Evolutionary conservation across 306 rosid genomes (phyloP).

Genomic region (Canavalia ensiformis): DNA sequence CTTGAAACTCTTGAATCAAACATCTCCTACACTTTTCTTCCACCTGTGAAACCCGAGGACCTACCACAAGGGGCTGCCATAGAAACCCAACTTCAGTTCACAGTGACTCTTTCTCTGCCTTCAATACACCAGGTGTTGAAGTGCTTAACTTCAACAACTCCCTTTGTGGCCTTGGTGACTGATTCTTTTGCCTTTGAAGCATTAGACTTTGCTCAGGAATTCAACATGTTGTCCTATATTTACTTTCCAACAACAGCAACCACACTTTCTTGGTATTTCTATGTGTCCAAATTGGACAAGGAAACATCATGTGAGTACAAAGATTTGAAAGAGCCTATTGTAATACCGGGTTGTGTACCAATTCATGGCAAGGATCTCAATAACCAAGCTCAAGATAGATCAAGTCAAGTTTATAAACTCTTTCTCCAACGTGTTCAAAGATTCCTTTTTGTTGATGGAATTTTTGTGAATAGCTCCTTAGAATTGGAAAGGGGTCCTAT

Average conservation of each 20-base stretch:
- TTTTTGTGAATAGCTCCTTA: constrained; percentile 28
- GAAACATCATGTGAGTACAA: constrained; percentile 42
- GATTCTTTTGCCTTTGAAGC: constrained; percentile 25
- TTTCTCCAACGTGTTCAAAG: neutral
- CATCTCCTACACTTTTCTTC: constrained; percentile 28
- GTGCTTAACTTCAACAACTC: neutral
- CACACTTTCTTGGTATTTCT: constrained; percentile 4
- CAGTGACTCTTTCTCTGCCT: constrained; percentile 22
- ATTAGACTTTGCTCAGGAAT: constrained; percentile 17
- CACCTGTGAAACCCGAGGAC: neutral
- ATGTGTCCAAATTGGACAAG: constrained; percentile 28
- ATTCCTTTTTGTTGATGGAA: constrained; percentile 21
- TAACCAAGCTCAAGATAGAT: neutral
- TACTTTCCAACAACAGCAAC: constrained; percentile 11
- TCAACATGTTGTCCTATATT: constrained; percentile 39
- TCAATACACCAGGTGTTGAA: constrained; percentile 19
- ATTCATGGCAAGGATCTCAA: constrained; percentile 30
- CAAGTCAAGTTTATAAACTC: neutral
- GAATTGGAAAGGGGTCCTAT: constrained; percentile 41
- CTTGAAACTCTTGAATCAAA: constrained; percentile 40
- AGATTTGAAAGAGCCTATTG: constrained; percentile 12
- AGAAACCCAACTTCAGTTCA: neutral
- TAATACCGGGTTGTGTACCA: constrained; percentile 39
- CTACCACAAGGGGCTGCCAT: neutral
- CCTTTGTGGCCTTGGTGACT: constrained; percentile 26